phyloP scores from a whole-genome alignment of 192 early-diverging fungal species.

The Oehlia diaphana region DNA sequence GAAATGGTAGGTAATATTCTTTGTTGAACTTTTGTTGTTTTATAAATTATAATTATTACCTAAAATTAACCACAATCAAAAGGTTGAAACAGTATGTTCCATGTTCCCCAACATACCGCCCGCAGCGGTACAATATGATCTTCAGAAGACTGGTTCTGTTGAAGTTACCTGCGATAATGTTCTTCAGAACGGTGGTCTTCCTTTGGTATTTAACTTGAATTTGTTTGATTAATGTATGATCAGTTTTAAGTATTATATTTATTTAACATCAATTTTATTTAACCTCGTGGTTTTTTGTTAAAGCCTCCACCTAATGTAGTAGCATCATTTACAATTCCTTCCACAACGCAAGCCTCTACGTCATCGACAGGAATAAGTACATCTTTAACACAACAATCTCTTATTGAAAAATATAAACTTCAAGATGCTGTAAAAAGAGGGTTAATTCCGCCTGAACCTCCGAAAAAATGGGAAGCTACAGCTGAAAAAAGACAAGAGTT shows the following conservation, averaged over 20 bases:
- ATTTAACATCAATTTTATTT: constrained; percentile 2
- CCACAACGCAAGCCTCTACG: constrained; percentile 39
- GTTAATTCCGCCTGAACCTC: constrained; percentile 47
- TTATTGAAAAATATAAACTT: constrained; percentile 56
- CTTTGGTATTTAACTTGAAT: constrained; percentile 47
- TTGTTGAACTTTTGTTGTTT: neutral
- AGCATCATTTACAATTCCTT: constrained; percentile 38
- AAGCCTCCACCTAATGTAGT: constrained; percentile 9
- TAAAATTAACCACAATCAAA: neutral
- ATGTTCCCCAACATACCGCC: constrained; percentile 86
- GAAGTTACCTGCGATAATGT: constrained; percentile 82
- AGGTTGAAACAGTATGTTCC: constrained; percentile 69
- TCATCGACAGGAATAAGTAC: constrained; percentile 34
- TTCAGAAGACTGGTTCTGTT: constrained; percentile 81
- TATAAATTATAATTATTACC: neutral
- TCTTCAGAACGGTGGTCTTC: constrained; percentile 61
- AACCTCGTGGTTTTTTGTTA: neutral
- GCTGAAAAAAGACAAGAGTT: constrained; percentile 60
- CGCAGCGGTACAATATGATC: constrained; percentile 70
- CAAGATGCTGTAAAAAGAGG: constrained; percentile 39
- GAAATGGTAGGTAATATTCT: constrained; percentile 5
- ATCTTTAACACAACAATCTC: constrained; percentile 36
- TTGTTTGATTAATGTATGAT: neutral
- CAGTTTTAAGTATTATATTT: constrained; percentile 3
- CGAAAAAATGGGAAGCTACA: constrained; percentile 61